Base-by-base conservation (phyloP, 495 filamentous ascomycete genomes). In the Tuber magnatum region DNA sequence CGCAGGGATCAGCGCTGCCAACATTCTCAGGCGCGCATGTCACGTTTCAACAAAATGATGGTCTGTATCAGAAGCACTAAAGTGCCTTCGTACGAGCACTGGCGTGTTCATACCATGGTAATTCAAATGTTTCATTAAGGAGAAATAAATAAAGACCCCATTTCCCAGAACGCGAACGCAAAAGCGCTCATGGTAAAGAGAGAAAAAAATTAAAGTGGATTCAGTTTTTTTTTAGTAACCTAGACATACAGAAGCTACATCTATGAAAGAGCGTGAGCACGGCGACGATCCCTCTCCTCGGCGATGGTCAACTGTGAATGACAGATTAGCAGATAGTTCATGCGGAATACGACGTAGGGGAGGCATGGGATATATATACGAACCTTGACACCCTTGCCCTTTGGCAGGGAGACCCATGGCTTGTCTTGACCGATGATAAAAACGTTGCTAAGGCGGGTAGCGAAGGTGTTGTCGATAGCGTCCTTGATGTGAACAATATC, bases 401-500 rank as follows among this genome's bases (percentile, higher is more conserved):
- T 98, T 85, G 95, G 96, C 81, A 98, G 90, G 83, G 92, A 96
- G 84, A 99, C 89, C 96, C 95, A 99, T 79, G 95, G 94, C 91
- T 97, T 97, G 82, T 99, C 96, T 81, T 89, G 87, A 73, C 95
- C 95, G 81, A 99, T 97, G 87, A 98, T 90, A 87, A 97, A 97
- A 80, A 98, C 94, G 92, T 99, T 99, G 88, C 86, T 91, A 88
- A 98, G 93, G 84, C 95, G 95, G 83, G 95, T 99, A 82, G 96
- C 93, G 88, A 97, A 99, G 83, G 92, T 92, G 90, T 98, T 99
- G 90, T 98, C 95, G 85, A 99, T 92, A 78, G 94, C 95, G 83
- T 99, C 95, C 91, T 99, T 97, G 86, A 99, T 91, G 89, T 98
- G 96, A 86, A 98, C 93, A 83, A 98, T 95, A 89, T 93, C 93